Evolutionary conservation across 371 early-diverging fungal genomes (phyloP), one percentile per base, ranked within the genome.

Genomic region (Chytridium lagenaria): DNA sequence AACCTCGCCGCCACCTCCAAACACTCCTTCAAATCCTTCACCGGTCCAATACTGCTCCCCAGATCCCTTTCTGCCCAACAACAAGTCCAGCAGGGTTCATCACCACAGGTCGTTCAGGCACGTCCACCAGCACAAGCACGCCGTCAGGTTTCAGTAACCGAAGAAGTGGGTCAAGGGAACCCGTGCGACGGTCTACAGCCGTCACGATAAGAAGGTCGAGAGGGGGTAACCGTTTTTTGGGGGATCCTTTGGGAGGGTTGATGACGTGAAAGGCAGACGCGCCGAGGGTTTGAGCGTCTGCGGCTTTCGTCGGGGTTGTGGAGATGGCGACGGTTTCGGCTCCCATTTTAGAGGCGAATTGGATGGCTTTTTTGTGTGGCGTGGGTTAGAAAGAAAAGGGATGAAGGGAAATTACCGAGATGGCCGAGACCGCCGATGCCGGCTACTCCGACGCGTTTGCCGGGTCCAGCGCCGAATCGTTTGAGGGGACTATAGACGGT

Each of bases 401-500:
- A n/a, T 10, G 12, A 19, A 44, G 44, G 44, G 19, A 44, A 12
- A 15, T 52, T 52, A 52, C 55, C 89, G 71, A 92, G 82, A 51
- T 93, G 93, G 55, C 90, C 89, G 30, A 91, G 80, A 52, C 92
- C 90, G 39, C 91, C 94, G 51, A 92, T 88, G 31, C 80, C 90
- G 70, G 92, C 79, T 12, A 93, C 73, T 37, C 91, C 91, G 52
- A 92, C 92, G 22, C 74, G 76, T 57, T 80, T 74, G 55, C 89
- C 89, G 0, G 71, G 88, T 82, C 59, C 81, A 70, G 68, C 77
- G 59, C 26, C 83, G 74, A 69, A 31, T 26, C 72, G 74, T n/a
- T 55, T 31, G 26, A 79, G 72, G 23, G 92, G 92, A 38, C 86
- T 75, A 72, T 80, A 92, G 1, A 88, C 88, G 2, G 93, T 92